phyloP scores from a whole-genome alignment of 192 early-diverging fungal species.

The Powellomyces hirtus region DNA sequence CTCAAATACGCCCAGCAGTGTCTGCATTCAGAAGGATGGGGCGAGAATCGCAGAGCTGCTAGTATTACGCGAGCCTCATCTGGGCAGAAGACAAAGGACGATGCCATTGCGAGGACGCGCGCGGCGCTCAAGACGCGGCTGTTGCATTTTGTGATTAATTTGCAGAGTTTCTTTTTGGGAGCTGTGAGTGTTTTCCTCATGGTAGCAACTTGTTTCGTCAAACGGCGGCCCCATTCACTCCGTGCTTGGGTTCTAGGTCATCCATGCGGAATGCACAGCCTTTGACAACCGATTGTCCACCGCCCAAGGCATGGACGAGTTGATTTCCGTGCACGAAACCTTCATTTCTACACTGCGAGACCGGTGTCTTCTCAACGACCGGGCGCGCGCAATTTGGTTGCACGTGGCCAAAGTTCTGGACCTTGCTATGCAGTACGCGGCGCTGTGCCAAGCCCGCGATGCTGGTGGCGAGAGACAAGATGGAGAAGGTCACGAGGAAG shows the following conservation, averaged over 20 bases:
- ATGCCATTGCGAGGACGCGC: not conserved
- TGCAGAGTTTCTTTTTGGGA: conserved; percentile 15
- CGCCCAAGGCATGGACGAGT: conserved; percentile 15
- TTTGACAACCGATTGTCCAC: not conserved
- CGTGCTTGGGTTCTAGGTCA: not conserved
- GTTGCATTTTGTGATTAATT: conserved; percentile 15
- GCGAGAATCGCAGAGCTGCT: not conserved
- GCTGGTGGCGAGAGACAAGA: not conserved
- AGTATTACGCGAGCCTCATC: not conserved
- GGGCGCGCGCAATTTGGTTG: conserved; percentile 11
- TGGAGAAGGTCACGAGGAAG: not conserved
- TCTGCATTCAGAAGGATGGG: not conserved
- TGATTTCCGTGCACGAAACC: conserved; percentile 7
- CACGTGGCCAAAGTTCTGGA: conserved; percentile 8
- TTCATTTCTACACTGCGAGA: conserved; percentile 8
- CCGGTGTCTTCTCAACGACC: conserved; percentile 12
- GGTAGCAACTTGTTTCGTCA: too few relatives aligned
- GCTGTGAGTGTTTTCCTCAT: not conserved
- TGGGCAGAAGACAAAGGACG: too few relatives aligned
- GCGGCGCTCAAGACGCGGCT: conserved; percentile 2
- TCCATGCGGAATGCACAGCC: conserved; percentile 14
- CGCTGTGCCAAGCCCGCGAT: conserved; percentile 1
- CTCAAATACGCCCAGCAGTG: conserved; percentile 6
- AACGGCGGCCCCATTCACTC: not conserved
- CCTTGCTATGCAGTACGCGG: conserved; percentile 3